Evolutionary conservation across 176 grass and related monocot species (phyloP).

Genomic region (Aegilops sharonensis): DNA sequence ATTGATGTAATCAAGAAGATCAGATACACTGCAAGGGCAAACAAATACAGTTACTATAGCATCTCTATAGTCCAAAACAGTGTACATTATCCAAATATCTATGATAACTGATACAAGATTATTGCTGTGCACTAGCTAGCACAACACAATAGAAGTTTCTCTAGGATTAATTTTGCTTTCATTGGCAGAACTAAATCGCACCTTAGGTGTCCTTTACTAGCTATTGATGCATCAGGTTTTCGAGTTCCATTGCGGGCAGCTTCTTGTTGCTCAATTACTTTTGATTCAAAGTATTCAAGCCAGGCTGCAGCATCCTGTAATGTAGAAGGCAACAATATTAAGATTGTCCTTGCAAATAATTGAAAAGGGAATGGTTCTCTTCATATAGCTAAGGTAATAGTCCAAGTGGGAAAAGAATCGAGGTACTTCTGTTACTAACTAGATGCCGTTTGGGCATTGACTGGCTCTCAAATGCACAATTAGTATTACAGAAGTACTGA

Average conservation of each 20-base stretch:
- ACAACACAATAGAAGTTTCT: conserved; percentile 10
- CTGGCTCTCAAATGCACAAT: conserved; percentile 14
- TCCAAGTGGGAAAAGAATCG: background rate
- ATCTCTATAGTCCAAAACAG: background rate
- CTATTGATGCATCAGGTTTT: conserved; percentile 97
- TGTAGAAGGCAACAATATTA: background rate
- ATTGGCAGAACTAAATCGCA: conserved; percentile 22
- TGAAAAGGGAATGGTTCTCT: background rate
- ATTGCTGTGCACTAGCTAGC: conserved; percentile 17
- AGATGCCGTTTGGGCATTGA: conserved; percentile 1
- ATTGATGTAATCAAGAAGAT: conserved; percentile 99
- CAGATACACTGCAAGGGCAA: conserved; percentile 74
- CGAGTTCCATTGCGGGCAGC: conserved; percentile 91
- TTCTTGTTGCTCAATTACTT: conserved; percentile 99
- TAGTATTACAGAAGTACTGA: background rate
- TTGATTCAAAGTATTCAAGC: conserved; percentile 99
- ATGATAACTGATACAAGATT: background rate
- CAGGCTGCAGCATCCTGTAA: conserved; percentile 96
- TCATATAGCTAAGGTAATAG: conserved; percentile 13
- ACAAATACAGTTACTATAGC: conserved; percentile 29
- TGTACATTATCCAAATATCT: background rate
- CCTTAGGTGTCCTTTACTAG: conserved; percentile 99
- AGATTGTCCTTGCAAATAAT: conserved; percentile 10
- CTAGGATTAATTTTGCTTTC: background rate
- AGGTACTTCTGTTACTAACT: background rate